phyloP scores from a whole-genome alignment of 2,329 filamentous ascomycete species.

The Aspergillus sclerotialis region DNA sequence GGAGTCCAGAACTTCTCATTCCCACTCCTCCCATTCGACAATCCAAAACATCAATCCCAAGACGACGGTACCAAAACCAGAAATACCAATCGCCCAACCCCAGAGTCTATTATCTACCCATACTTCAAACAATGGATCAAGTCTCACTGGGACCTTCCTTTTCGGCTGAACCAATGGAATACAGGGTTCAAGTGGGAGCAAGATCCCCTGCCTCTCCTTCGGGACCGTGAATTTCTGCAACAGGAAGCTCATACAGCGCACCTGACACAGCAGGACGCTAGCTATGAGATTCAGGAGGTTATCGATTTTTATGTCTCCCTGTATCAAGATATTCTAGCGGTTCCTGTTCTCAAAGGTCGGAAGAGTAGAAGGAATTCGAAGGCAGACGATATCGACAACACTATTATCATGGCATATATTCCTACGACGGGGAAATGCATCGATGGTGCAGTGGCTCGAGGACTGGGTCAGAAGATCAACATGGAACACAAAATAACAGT shows the following conservation, averaged over 20 bases:
- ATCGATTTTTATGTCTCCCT: background rate
- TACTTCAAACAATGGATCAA: background rate
- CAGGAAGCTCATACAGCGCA: constrained; percentile 2
- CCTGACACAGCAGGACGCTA: constrained; percentile 1
- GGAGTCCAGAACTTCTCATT: background rate
- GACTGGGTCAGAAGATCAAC: background rate
- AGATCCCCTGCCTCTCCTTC: background rate
- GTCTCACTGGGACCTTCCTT: background rate
- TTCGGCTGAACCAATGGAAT: constrained; percentile 2
- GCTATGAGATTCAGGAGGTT: background rate
- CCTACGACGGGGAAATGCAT: background rate
- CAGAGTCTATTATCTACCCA: background rate
- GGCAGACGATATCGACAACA: background rate
- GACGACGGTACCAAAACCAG: background rate
- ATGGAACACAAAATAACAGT: background rate
- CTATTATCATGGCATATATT: background rate
- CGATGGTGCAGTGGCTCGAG: background rate
- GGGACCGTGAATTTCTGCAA: background rate
- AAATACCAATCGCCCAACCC: background rate
- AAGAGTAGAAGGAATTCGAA: background rate
- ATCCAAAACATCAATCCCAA: no score
- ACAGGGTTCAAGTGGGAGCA: background rate
- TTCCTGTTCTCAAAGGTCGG: background rate
- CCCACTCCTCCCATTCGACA: background rate
- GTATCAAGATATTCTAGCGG: background rate